Evolutionary conservation across 2,329 filamentous ascomycete genomes (phyloP).

Genomic region (Aureobasidium zeae): DNA sequence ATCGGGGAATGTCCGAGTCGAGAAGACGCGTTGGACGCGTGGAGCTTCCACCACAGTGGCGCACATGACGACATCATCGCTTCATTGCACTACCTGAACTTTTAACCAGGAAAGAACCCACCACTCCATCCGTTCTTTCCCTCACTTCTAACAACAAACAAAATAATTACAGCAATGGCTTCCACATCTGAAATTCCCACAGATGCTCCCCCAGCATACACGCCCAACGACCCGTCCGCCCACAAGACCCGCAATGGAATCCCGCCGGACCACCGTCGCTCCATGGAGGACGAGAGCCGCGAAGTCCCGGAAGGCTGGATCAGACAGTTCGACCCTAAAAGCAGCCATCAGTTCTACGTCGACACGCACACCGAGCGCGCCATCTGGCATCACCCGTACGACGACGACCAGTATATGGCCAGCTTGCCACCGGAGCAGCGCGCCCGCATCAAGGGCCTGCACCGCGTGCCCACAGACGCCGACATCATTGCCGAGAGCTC

Average conservation of each 20-base stretch:
- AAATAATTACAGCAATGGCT: background rate
- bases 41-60: background rate
- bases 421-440: constrained; percentile 43
- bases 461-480: constrained; percentile 25
- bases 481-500: constrained; percentile 40
- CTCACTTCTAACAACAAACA: background rate
- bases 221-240: constrained; percentile 2
- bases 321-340: constrained; percentile 45
- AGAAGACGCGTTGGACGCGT: constrained; percentile 8
- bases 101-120: background rate
- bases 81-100: background rate
- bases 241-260: constrained; percentile 41
- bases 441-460: constrained; percentile 34
- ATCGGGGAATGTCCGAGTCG: too few species aligned
- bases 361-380: constrained; percentile 45
- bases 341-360: constrained; percentile 54
- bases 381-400: constrained; percentile 55
- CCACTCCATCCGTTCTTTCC: background rate
- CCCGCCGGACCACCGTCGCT: constrained; percentile 42
- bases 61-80: background rate
- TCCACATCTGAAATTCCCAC: constrained; percentile 3
- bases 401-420: constrained; percentile 46
- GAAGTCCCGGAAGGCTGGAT: constrained; percentile 49
- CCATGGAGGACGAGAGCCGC: constrained; percentile 53
- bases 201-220: constrained; percentile 11